Evolutionary conservation across 768 basidiomycete species (phyloP).

Genomic region (Melanogaster broomeanus): DNA sequence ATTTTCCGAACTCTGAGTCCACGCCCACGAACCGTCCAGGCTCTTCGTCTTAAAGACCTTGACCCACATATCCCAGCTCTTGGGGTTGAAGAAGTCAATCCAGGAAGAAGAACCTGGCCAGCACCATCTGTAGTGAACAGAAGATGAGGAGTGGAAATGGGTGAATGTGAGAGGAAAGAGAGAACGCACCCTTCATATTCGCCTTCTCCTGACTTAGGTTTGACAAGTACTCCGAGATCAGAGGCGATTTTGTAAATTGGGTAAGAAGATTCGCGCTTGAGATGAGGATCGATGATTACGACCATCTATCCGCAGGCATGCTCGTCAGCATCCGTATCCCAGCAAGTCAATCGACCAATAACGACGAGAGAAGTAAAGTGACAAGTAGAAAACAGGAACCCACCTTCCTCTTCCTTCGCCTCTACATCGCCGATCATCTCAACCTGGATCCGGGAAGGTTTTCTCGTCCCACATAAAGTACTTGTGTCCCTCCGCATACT

Average conservation of each 20-base stretch:
- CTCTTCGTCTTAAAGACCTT: constrained; percentile 70
- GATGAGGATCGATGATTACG: constrained; percentile 94
- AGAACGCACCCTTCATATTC: constrained; percentile 76
- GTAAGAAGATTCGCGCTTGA: constrained; percentile 80
- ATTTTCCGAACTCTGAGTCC: constrained; percentile 78
- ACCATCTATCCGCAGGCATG: constrained; percentile 70
- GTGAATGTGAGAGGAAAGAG: not conserved
- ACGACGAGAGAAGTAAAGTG: not conserved
- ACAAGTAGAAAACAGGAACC: not conserved
- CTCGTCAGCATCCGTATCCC: not conserved
- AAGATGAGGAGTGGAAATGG: not conserved
- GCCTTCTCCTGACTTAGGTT: constrained; percentile 72
- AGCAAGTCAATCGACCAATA: not conserved
- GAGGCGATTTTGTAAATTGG: constrained; percentile 85
- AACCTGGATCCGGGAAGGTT: constrained; percentile 90
- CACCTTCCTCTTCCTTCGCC: constrained; percentile 82
- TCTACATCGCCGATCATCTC: constrained; percentile 92
- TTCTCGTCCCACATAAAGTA: constrained; percentile 97
- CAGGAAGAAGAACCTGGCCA: constrained; percentile 97
- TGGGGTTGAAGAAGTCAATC: constrained; percentile 97
- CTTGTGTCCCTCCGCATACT: constrained; percentile 90
- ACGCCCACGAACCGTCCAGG: constrained; percentile 62
- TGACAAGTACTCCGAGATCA: constrained; percentile 81
- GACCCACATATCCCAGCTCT: constrained; percentile 89
- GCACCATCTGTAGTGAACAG: constrained; percentile 60